Evolutionary conservation across 2,329 filamentous ascomycete genomes (phyloP), one percentile per base, ranked within the genome.

Genomic region (Monosporascus sp.): DNA sequence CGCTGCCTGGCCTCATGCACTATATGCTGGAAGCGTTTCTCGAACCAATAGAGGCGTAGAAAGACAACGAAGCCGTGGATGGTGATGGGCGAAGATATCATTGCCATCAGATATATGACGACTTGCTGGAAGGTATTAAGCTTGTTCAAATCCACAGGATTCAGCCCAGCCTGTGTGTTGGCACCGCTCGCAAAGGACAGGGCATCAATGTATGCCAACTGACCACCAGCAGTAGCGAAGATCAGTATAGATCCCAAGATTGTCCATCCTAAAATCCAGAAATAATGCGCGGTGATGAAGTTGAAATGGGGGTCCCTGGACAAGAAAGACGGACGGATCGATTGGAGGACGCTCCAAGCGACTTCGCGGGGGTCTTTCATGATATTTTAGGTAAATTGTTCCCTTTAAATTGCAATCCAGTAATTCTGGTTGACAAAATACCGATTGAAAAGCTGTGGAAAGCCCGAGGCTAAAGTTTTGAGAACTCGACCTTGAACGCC

Each of bases 11-110:
- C 85, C 62, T 96, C 89, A 36, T 79, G 79, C 15, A 88, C 91
- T 59, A 96, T 82, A 62, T 89, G 80, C 67, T 96, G 88, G 67
- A 99, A 97, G 7, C 92, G 84, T 71, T 95, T 96, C 72, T 99
- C 92, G 67, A 99, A 99, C 93, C 93, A 99, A 72, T 96, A 97
- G 2, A 99, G 77, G 25, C 94, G 88, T 15, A 97, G 79, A 62
- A 96, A 93, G 7, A 99, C 94, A 45, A 99, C 90, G 45, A 83
- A 88, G 2, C 88, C 83, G 65, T 96, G 85, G 62, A 96, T 86
- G 47, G 88, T 86, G 56, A 96, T 94, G 0, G 91, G 91, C 49
- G 90, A 96, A 25, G 87, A 85, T 14, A 90, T 62, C 77, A 90
- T 86, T 4, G 87, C 77, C 41, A 89, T 77, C 7, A 91, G 63